These are phyloP conservation scores for carrot (Daucus carota) DNA, from an alignment of 129 eudicot genomes.

Conservation along the genomic window DH1_v3.0 NC_030382.2:51229501-51230000, in stretches of 20 bases:
- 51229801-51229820: not conserved
- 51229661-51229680: not conserved
- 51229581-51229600: slow-evolving; percentile 90
- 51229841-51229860: not conserved
- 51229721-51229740: slow-evolving; percentile 99
- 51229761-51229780: slow-evolving; percentile 92
- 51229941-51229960: slow-evolving; percentile 78
- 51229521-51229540: slow-evolving; percentile 80
- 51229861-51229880: not conserved
- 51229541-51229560: slow-evolving; percentile 92
- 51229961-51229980: slow-evolving; percentile 95
- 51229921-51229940: slow-evolving; percentile 94
- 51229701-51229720: slow-evolving; percentile 7
- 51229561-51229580: slow-evolving; percentile 91
- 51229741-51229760: slow-evolving; percentile 94
- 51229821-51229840: not conserved
- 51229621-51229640: slow-evolving; percentile 98
- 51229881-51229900: slow-evolving; percentile 78
- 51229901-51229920: slow-evolving; percentile 89
- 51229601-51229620: slow-evolving; percentile 99
- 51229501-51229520: not conserved
- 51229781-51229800: slow-evolving; percentile 82
- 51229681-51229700: not conserved
- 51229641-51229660: not conserved
- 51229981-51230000: slow-evolving; percentile 47